phyloP scores from a whole-genome alignment of 164 flowering plant genomes.

The Cinnamomum chago region DNA sequence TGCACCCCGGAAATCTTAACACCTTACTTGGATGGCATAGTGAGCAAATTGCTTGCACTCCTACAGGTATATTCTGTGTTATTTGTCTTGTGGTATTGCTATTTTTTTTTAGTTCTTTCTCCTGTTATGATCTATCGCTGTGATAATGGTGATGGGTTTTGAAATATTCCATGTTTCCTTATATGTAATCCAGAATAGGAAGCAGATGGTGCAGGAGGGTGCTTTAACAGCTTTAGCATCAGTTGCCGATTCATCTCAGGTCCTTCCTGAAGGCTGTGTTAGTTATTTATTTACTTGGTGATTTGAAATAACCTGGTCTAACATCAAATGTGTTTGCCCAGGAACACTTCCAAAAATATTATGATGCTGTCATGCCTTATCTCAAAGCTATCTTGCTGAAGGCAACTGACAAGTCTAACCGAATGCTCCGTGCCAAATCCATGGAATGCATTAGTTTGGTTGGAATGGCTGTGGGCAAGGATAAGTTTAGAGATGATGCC shows the following conservation, averaged over 20 bases:
- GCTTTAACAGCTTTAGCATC: conserved; percentile 99
- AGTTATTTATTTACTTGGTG: neutral
- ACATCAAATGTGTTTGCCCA: conserved; percentile 14
- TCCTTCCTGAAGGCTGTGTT: conserved; percentile 15
- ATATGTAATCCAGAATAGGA: conserved; percentile 64
- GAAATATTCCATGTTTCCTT: neutral
- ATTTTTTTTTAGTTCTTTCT: neutral
- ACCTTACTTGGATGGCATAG: conserved; percentile 90
- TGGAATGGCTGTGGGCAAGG: conserved; percentile 99
- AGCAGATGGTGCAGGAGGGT: conserved; percentile 99
- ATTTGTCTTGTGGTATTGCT: neutral
- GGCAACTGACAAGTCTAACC: conserved; percentile 92
- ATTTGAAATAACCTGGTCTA: neutral
- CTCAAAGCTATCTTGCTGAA: conserved; percentile 81
- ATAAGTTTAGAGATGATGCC: conserved; percentile 94
- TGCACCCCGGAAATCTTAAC: conserved; percentile 94
- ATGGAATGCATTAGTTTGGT: conserved; percentile 99
- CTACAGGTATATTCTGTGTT: conserved; percentile 60
- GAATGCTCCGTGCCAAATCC: conserved; percentile 99
- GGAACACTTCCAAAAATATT: conserved; percentile 97
- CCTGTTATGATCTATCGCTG: neutral
- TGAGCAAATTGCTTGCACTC: conserved; percentile 88
- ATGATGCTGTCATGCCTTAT: conserved; percentile 98
- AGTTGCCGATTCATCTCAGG: conserved; percentile 99
- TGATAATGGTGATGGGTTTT: neutral